Evolutionary conservation across 306 rosid genomes (phyloP).

Genomic region (Lathyrus oleraceus): DNA sequence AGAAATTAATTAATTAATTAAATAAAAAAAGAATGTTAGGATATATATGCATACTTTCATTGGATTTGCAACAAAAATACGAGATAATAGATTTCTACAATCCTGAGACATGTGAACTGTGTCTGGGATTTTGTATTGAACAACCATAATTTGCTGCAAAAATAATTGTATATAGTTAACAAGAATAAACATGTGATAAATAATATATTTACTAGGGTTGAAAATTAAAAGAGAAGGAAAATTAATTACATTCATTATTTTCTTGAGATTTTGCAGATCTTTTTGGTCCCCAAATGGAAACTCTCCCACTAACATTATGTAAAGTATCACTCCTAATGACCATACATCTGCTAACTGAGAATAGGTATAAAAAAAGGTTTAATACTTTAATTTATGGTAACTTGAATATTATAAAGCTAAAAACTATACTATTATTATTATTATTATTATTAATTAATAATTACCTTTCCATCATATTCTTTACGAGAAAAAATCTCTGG

Average conservation of each 20-base stretch:
- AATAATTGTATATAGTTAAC: background rate
- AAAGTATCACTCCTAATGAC: slow-evolving; percentile 76
- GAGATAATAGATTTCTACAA: slow-evolving; percentile 61
- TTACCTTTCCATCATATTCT: slow-evolving; percentile 74
- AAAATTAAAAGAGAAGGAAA: background rate
- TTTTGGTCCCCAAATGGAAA: slow-evolving; percentile 62
- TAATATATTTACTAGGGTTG: background rate
- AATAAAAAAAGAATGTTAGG: background rate
- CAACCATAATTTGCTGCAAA: slow-evolving; percentile 62
- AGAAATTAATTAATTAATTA: no score
- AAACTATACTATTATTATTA: slow-evolving; percentile 6
- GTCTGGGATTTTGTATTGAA: slow-evolving; percentile 67
- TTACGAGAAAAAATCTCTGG: slow-evolving; percentile 68
- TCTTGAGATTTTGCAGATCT: slow-evolving; percentile 56
- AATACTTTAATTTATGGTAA: background rate
- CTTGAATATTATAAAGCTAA: background rate
- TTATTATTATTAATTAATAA: background rate
- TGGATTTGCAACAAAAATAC: slow-evolving; percentile 69
- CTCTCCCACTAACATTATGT: slow-evolving; percentile 65
- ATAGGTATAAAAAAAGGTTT: slow-evolving; percentile 5
- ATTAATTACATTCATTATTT: slow-evolving; percentile 42
- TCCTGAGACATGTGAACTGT: slow-evolving; percentile 59
- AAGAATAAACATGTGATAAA: slow-evolving; percentile 11
- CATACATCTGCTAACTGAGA: slow-evolving; percentile 67
- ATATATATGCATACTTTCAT: slow-evolving; percentile 42